A percentile compares a stretch with the other conserved stretches of the same genome.
Evolutionary conservation across 2,329 filamentous ascomycete genomes (phyloP).

Genomic region (Epichloe typhina): DNA sequence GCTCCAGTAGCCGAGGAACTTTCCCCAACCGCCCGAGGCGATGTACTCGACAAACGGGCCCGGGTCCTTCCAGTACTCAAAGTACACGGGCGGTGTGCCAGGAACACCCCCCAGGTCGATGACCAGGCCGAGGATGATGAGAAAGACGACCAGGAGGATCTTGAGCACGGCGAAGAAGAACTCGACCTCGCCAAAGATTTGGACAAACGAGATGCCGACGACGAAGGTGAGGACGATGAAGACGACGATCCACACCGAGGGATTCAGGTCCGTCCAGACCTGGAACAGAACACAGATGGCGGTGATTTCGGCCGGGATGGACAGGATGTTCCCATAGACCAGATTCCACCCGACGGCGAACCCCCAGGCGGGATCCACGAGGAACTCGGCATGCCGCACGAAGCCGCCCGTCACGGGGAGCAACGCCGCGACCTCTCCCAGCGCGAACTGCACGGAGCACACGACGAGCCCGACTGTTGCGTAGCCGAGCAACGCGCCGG

Average conservation of each 20-base stretch:
- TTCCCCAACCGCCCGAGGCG: constrained; percentile 41
- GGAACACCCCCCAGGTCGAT: constrained; percentile 50
- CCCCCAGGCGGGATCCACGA: constrained; percentile 47
- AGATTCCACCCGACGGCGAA: constrained; percentile 42
- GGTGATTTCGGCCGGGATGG: constrained; percentile 46
- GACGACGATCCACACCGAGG: constrained; percentile 33
- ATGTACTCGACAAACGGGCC: constrained; percentile 56
- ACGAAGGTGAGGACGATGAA: constrained; percentile 40
- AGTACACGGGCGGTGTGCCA: constrained; percentile 45
- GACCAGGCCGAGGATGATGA: constrained; percentile 48
- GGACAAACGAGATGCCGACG: constrained; percentile 44
- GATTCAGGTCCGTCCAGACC: constrained; percentile 48
- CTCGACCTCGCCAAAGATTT: constrained; percentile 47
- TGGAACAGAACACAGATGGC: constrained; percentile 49
- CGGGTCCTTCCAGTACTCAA: constrained; percentile 56
- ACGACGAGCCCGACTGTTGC: constrained; percentile 43
- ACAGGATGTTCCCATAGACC: constrained; percentile 40
- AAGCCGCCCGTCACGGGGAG: constrained; percentile 51
- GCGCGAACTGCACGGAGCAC: constrained; percentile 42
- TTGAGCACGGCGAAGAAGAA: constrained; percentile 40
- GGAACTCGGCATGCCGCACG: constrained; percentile 45
- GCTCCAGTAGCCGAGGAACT: constrained; percentile 54
- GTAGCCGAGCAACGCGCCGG: constrained; percentile 37
- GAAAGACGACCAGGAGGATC: constrained; percentile 46
- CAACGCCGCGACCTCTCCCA: constrained; percentile 47